Base-by-base conservation (phyloP, 2,329 filamentous ascomycete genomes). In the Zasmidium cellare region DNA sequence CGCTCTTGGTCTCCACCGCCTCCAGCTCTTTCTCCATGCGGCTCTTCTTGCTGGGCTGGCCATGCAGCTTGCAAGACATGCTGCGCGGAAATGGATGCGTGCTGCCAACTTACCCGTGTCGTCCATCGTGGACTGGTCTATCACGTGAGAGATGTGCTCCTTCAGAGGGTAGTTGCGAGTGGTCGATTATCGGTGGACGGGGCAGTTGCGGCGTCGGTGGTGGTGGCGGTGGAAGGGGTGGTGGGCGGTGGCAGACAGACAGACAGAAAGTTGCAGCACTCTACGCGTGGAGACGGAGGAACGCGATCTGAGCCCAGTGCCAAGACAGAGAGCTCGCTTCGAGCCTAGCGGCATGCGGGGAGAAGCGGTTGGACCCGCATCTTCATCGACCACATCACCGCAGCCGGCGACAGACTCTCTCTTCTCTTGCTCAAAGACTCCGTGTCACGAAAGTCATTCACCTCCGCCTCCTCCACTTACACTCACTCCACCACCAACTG, bases 381-480 rank as follows among this genome's bases (percentile, higher is more conserved):
- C n/a, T n/a, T n/a, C n/a, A n/a, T n/a, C n/a, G n/a, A n/a, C n/a
- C n/a, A 28, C 25, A 28, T 28, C 45, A 38, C 50, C 53, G 48
- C 47, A 46, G 12, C 20, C 35, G 48, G 35, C 35, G 5, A 9
- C 35, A 18, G n/a, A 18, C 35, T 16, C 16, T 9, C 35, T 38
- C 59, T 67, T 69, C 59, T 58, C 66, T 67, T 66, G 64, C 63
- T 63, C 69, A 65, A 72, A 66, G 72, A 74, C 72, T 73, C 72
- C 71, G 72, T 69, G 72, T 74, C 72, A 61, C 51, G 60, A 64
- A 64, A 41, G 57, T 52, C 62, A 53, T 55, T 55, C 47, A 44
- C 46, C 46, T 48, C 51, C 49, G 45, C 53, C 24, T 31, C 46
- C 44, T 41, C 16, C 35, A 41, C 35, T 41, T 14, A 41, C 52